phyloP scores from a whole-genome alignment of 352 stramenopile genomes.

The Globisporangium paddicum region DNA sequence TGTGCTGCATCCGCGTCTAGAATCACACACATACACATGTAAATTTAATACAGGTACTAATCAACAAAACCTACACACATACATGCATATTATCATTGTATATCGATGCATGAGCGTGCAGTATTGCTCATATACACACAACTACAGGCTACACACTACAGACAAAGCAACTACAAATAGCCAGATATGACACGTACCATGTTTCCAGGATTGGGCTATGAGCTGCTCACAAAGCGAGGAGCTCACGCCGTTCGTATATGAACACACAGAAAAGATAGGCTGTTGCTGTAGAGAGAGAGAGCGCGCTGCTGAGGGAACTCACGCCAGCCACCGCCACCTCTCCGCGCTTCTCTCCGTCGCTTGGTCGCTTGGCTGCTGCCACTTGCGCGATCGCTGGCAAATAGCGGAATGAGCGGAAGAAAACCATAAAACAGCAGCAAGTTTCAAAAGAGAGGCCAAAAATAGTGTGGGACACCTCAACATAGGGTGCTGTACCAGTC shows the following conservation, averaged over 20 bases:
- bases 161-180: no score
- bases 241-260: no score
- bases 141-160: not conserved
- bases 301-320: no score
- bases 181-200: no score
- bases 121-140: not conserved
- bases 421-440: not conserved
- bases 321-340: no score
- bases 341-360: not conserved
- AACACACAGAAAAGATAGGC: no score
- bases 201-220: no score
- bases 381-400: not conserved
- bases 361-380: not conserved
- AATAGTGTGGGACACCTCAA: not conserved
- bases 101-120: not conserved
- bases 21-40: not conserved
- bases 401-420: not conserved
- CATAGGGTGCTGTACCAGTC: not conserved
- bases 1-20: slow-evolving; percentile 42
- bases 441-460: not conserved
- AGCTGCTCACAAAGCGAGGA: no score
- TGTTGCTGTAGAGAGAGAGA: not conserved
- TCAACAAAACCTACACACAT: not conserved
- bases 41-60: not conserved
- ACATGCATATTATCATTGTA: no score